Conservation (phyloP, 129 eudicot species). For the Heracleum sosnowskyi region DNA sequence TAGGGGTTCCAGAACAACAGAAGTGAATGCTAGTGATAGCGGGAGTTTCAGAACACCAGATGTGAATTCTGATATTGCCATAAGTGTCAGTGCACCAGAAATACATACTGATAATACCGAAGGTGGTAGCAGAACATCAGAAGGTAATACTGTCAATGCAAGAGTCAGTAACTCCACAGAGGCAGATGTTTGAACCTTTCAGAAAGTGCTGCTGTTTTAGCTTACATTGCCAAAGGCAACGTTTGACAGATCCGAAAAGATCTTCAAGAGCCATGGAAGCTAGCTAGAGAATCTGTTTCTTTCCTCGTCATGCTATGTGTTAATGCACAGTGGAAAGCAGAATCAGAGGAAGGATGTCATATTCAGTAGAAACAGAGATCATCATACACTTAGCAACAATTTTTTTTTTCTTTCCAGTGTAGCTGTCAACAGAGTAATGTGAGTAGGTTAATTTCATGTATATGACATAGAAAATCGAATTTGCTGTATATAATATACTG, state of each 20-base stretch:
- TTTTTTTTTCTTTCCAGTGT: not conserved
- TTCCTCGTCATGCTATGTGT: not conserved
- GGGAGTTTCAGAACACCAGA: constrained; percentile 22
- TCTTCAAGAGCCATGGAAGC: not conserved
- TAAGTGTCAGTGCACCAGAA: not conserved
- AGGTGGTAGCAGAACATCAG: constrained; percentile 16
- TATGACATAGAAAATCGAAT: not conserved
- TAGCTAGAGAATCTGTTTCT: not conserved
- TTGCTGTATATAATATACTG: too few species aligned
- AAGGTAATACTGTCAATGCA: constrained; percentile 1
- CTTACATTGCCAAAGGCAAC: not conserved
- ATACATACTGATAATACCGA: constrained; percentile 18
- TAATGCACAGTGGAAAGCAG: not conserved
- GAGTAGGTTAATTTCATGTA: not conserved
- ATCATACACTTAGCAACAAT: not conserved
- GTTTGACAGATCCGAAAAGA: not conserved
- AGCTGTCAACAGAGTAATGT: not conserved
- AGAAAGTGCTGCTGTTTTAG: not conserved
- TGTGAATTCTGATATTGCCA: constrained; percentile 2
- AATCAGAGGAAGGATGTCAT: constrained; percentile 1
- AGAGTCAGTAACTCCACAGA: constrained; percentile 19
- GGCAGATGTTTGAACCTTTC: constrained; percentile 21
- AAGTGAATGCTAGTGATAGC: constrained; percentile 12
- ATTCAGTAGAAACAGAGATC: not conserved
- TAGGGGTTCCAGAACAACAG: constrained; percentile 3